Percentiles rank a stretch among this genome's conserved stretches.
These are phyloP conservation scores for Cadophora luteo-olivacea DNA, from an alignment of 2,329 filamentous ascomycete species.

Conservation along the genomic window DNA sequence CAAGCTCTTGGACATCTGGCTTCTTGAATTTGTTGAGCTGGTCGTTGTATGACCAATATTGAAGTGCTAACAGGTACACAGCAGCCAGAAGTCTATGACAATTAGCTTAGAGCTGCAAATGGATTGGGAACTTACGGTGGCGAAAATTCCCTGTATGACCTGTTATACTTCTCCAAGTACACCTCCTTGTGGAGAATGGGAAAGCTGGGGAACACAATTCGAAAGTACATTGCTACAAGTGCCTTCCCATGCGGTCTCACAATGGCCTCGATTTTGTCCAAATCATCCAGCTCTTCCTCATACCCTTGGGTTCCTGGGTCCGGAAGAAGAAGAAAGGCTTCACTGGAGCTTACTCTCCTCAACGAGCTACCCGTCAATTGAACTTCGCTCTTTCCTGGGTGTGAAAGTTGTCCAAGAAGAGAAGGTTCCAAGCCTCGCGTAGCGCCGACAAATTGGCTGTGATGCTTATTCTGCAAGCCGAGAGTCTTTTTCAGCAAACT, in stretches of 20 bases:
- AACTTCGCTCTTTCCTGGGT: constrained; percentile 79
- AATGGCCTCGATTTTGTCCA: constrained; percentile 44
- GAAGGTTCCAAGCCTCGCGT: constrained; percentile 82
- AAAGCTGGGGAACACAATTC: constrained; percentile 57
- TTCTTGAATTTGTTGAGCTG: constrained; percentile 53
- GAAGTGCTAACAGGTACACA: constrained; percentile 66
- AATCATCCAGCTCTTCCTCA: constrained; percentile 40
- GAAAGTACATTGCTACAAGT: constrained; percentile 41
- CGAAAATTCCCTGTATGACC: constrained; percentile 63
- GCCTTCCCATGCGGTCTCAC: constrained; percentile 40
- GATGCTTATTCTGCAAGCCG: constrained; percentile 76
- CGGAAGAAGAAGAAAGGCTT: constrained; percentile 79
- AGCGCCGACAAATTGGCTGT: constrained; percentile 80
- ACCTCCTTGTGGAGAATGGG: constrained; percentile 63
- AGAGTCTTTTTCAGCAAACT: constrained; percentile 73
- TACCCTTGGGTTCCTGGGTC: constrained; percentile 74
- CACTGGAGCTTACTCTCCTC: constrained; percentile 74
- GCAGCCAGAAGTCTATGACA: constrained; percentile 55
- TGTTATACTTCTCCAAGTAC: constrained; percentile 65
- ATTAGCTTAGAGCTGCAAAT: background rate
- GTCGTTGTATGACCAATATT: constrained; percentile 66
- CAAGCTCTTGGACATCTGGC: constrained; percentile 48
- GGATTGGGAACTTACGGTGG: constrained; percentile 48
- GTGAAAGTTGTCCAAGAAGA: constrained; percentile 77
- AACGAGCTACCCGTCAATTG: constrained; percentile 70